These are phyloP conservation scores for Kodamaea ohmeri DNA, from an alignment of 1,139 yeast genomes.

Conservation along the genomic window DNA sequence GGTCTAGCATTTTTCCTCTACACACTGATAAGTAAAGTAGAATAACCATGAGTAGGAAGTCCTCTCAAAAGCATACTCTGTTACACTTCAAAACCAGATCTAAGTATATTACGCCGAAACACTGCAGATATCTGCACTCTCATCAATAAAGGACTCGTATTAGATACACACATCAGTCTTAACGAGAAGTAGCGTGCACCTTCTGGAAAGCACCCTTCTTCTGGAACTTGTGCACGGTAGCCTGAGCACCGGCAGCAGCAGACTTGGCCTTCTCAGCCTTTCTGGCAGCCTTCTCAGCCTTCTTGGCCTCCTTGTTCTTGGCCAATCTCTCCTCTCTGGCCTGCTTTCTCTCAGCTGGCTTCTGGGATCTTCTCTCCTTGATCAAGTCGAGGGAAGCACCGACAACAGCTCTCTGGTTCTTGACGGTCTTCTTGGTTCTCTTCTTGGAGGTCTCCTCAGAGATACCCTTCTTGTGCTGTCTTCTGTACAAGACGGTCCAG, in stretches of 20 bases:
- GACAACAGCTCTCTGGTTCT: constrained; percentile 98
- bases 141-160: constrained; percentile 11
- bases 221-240: constrained; percentile 76
- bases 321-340: constrained; percentile 89
- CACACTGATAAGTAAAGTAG: no score
- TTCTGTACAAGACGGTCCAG: constrained; percentile 99
- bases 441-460: constrained; percentile 97
- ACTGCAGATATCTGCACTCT: constrained; percentile 3
- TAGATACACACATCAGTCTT: constrained; percentile 33
- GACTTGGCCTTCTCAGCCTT: constrained; percentile 89
- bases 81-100: constrained; percentile 1
- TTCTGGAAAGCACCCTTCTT: constrained; percentile 95
- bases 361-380: constrained; percentile 94
- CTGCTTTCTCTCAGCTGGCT: constrained; percentile 98
- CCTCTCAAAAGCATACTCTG: neutral
- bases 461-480: constrained; percentile 99
- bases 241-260: constrained; percentile 67
- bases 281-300: constrained; percentile 90
- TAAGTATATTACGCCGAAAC: constrained; percentile 2
- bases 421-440: constrained; percentile 96
- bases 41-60: neutral
- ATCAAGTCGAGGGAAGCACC: constrained; percentile 99
- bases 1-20: no score
- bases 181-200: constrained; percentile 96
- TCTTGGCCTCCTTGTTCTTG: constrained; percentile 94